phyloP scores from a whole-genome alignment of 352 stramenopile species.

The Phytophthora syringae region DNA sequence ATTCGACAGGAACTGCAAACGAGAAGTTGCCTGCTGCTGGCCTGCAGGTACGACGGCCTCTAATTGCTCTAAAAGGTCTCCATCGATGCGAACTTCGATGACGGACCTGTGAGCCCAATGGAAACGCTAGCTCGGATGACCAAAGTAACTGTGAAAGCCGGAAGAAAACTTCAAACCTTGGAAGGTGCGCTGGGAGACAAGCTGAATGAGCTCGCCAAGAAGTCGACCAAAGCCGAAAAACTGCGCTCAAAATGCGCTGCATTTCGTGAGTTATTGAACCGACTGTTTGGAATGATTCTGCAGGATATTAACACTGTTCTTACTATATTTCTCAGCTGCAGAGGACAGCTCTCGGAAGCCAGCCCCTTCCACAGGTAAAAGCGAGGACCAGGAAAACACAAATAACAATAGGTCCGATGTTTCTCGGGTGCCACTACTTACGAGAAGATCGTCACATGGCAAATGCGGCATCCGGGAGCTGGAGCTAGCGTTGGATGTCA shows the following conservation, averaged over 20 bases:
- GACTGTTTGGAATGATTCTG: too few species aligned
- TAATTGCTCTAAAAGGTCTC: background rate
- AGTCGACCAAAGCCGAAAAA: slow-evolving; percentile 21
- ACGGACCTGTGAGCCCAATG: slow-evolving; percentile 10
- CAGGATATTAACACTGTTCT: background rate
- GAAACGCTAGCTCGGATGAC: slow-evolving; percentile 23
- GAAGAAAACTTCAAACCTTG: slow-evolving; percentile 16
- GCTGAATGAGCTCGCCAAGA: slow-evolving; percentile 29
- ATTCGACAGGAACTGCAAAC: background rate
- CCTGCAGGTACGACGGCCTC: slow-evolving; percentile 3
- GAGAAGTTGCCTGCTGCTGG: slow-evolving; percentile 2
- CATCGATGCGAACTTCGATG: slow-evolving; percentile 5
- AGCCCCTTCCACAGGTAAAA: background rate
- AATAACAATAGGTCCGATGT: background rate
- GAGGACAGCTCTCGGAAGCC: background rate
- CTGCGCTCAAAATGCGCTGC: slow-evolving; percentile 21
- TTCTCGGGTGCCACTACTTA: slow-evolving; percentile 4
- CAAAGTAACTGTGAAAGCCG: slow-evolving; percentile 18
- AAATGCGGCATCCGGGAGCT: slow-evolving; percentile 17
- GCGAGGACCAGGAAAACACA: background rate
- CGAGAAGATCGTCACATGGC: slow-evolving; percentile 6
- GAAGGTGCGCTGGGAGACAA: slow-evolving; percentile 25
- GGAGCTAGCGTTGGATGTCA: slow-evolving; percentile 25
- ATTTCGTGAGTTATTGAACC: slow-evolving; percentile 17
- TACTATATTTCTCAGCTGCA: background rate